Evolutionary conservation across 345 rosid species (phyloP), one percentile per base, ranked within the genome.

Genomic region (Angophora floribunda): DNA sequence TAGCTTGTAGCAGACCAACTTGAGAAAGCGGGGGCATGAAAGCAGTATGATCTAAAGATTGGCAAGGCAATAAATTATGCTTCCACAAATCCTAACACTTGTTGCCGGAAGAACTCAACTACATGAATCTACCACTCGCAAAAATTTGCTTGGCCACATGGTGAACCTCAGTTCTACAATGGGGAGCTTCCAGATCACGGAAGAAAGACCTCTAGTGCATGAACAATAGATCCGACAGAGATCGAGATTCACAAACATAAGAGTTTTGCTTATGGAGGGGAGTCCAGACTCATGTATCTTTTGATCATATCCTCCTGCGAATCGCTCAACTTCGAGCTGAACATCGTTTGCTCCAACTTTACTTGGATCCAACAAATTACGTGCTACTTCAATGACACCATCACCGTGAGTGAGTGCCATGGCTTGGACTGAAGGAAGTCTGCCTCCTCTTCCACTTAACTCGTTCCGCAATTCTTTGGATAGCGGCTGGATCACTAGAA

Each of bases 341-440:
- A 97, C 97, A 86, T 90, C 90, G 21, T 93, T 95, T 86, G 97
- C 97, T 87, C 98, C 95, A 7, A 95, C 96, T 75, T 91, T 90
- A 80, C 90, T 89, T 50, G 99, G 96, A 63, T 96, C 94, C 94
- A 96, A 89, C 94, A 97, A 90, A 91, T 96, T 96, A 92, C 98
- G 96, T 3, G 98, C 99, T 32, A 97, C 98, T 91, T 96, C 99
- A 59, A 90, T 95, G 32, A 94, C 88, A 65, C 91, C 93, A 86
- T 93, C 93, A 52, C 93, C 93, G 47, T 95, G 96, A 85, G 92
- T 92, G 75, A 97, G 96, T 51, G 97, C 99, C 99, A 97, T 96
- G 85, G 98, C 96, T 92, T 97, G 98, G 67, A 97, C 99, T 9
- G 95, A 94, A 85, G 91, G 90, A 90, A 96, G 94, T n/a, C 99